A percentile compares a stretch with the other conserved stretches of the same genome.
Evolutionary conservation across 345 rosid genomes (phyloP).

Genomic region (Hibiscus syriacus): DNA sequence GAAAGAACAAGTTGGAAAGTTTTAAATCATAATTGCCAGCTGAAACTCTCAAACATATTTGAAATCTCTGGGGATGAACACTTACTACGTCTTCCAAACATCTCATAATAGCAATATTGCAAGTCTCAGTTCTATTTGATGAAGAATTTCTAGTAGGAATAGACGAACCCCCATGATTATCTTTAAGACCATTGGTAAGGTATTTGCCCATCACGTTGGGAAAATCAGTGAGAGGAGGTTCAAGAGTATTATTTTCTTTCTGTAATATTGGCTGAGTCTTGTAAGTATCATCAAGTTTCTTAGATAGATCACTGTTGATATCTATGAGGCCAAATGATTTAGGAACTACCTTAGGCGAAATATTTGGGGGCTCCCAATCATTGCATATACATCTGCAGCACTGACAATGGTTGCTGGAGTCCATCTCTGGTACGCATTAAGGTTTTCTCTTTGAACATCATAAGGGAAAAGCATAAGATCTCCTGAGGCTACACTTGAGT

Average conservation of each 20-base stretch:
- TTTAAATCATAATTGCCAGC: neutral
- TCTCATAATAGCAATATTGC: slow-evolving; percentile 19
- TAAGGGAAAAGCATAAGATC: slow-evolving; percentile 82
- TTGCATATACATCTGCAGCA: slow-evolving; percentile 72
- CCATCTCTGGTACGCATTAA: slow-evolving; percentile 62
- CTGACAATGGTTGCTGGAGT: slow-evolving; percentile 58
- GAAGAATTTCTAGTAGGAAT: slow-evolving; percentile 20
- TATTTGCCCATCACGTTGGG: slow-evolving; percentile 15
- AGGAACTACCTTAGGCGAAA: slow-evolving; percentile 82
- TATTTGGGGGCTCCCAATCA: slow-evolving; percentile 66
- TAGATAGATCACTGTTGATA: slow-evolving; percentile 25
- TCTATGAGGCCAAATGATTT: slow-evolving; percentile 9
- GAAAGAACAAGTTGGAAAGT: neutral
- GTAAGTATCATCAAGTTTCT: slow-evolving; percentile 27
- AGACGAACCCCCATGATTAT: slow-evolving; percentile 22
- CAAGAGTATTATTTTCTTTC: slow-evolving; percentile 24
- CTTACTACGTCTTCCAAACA: slow-evolving; percentile 38
- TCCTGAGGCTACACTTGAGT: slow-evolving; percentile 74
- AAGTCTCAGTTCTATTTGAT: slow-evolving; percentile 25
- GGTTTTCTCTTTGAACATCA: slow-evolving; percentile 52
- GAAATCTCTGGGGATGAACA: neutral
- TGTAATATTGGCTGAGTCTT: slow-evolving; percentile 23
- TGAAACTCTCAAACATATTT: slow-evolving; percentile 1
- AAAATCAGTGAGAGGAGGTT: slow-evolving; percentile 7
- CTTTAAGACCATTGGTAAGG: slow-evolving; percentile 13